Evolutionary conservation across 192 early-diverging fungal species (phyloP).

Genomic region (Pilaira anomala): DNA sequence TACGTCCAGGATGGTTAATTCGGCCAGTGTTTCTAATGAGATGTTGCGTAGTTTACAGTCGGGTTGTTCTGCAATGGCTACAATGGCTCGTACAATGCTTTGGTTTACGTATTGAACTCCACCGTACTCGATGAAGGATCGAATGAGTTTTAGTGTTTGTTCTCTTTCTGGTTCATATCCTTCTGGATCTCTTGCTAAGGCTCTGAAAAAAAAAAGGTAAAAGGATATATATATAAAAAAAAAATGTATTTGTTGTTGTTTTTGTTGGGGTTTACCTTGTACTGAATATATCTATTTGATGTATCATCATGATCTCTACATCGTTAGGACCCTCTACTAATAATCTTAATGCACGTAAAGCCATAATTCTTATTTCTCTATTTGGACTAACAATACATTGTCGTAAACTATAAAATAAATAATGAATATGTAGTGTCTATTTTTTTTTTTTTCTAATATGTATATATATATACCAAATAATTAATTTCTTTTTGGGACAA

Average conservation of each 20-base stretch:
- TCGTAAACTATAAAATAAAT: slow-evolving; percentile 40
- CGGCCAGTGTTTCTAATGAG: slow-evolving; percentile 74
- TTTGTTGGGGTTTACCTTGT: slow-evolving; percentile 65
- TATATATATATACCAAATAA: slow-evolving; percentile 23
- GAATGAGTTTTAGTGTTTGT: slow-evolving; percentile 72
- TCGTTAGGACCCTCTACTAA: slow-evolving; percentile 44
- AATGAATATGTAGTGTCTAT: neutral
- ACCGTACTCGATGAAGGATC: slow-evolving; percentile 64
- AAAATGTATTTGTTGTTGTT: neutral
- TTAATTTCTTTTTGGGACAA: slow-evolving; percentile 24
- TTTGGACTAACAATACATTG: slow-evolving; percentile 45
- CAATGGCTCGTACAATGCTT: slow-evolving; percentile 64
- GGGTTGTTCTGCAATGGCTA: slow-evolving; percentile 73
- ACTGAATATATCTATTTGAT: slow-evolving; percentile 71
- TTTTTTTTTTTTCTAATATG: too few relatives aligned
- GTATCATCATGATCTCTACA: slow-evolving; percentile 42
- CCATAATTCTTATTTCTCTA: slow-evolving; percentile 59
- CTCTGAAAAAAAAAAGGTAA: slow-evolving; percentile 17
- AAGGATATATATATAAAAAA: neutral
- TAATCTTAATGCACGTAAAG: slow-evolving; percentile 60
- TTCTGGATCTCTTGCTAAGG: slow-evolving; percentile 57
- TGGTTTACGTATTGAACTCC: slow-evolving; percentile 60
- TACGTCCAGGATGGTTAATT: slow-evolving; percentile 50
- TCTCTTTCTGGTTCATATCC: slow-evolving; percentile 70
- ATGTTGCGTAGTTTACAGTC: slow-evolving; percentile 75